phyloP scores from a whole-genome alignment of 208 protist species.

The Trypanosoma caninum region DNA sequence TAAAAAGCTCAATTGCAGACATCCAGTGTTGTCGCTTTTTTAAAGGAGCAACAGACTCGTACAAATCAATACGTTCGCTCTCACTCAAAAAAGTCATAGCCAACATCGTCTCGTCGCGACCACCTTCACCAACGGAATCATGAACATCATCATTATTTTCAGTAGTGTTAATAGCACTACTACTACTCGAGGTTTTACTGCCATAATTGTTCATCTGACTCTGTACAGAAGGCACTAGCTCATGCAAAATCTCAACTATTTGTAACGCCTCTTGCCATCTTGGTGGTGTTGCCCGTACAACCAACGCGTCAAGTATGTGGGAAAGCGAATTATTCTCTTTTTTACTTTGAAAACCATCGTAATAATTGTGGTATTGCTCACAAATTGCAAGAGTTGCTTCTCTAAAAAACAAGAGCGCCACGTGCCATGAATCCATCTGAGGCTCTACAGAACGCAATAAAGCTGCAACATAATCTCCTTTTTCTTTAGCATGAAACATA shows the following conservation, averaged over 20 bases:
- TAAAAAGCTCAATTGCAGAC: constrained; percentile 41
- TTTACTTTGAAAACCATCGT: too few species aligned
- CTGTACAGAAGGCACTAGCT: not conserved
- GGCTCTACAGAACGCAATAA: constrained; percentile 10
- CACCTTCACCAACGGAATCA: not conserved
- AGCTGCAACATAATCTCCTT: not conserved
- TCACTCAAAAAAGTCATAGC: constrained; percentile 26
- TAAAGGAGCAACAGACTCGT: constrained; percentile 24
- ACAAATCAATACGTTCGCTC: constrained; percentile 34
- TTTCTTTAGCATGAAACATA: not conserved
- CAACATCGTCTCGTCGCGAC: not conserved
- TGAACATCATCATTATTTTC: not conserved
- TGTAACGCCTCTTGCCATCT: constrained; percentile 37
- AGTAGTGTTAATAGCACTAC: not conserved
- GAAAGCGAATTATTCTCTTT: constrained; percentile 3
- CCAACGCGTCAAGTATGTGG: constrained; percentile 28
- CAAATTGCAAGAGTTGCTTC: constrained; percentile 15
- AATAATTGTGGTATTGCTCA: constrained; percentile 11
- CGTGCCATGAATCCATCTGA: constrained; percentile 12
- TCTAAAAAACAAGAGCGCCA: constrained; percentile 16
- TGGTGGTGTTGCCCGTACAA: constrained; percentile 19
- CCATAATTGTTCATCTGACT: not conserved
- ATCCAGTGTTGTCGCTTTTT: constrained; percentile 21
- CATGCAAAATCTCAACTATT: constrained; percentile 16
- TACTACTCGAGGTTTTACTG: not conserved